Evolutionary conservation across 179 eudicot genomes (phyloP), one percentile per base, ranked within the genome.

Genomic region (Drosera spatulata): DNA sequence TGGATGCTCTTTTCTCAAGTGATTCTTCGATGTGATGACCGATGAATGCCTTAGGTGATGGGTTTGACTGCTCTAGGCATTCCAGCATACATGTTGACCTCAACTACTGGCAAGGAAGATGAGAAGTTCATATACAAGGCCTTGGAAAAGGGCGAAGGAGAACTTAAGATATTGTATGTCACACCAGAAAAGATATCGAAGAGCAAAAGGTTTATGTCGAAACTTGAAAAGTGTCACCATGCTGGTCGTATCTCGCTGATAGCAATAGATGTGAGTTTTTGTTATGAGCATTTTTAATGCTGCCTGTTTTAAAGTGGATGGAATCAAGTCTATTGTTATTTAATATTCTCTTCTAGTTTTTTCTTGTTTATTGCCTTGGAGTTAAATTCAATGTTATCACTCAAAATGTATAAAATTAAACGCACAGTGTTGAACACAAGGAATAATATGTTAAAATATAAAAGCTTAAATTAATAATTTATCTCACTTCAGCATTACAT

Each of bases 181-280:
- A 93, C 99, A 10, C 99, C 99, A 6, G 99, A 93, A 70, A 93
- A 93, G 80, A 80, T 93, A 64, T 93, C 99, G 53, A 93, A 93
- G 79, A 93, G 99, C 82, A 93, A 93, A 79, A 82, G 99, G 71
- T 93, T 93, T 73, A 85, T 93, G 94, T 93, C 99, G 58, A 93
- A 93, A 77, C 95, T 93, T 67, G 99, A 93, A 68, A 93, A 93
- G 69, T 93, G 99, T 73, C 91, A 93, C 69, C 86, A 85, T 73
- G 91, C 87, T 71, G 90, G 97, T 45, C 95, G 99, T 56, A 88
- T 93, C 49, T 81, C 97, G 10, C 75, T 93, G 62, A 89, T 93
- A 71, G 82, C 99, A 58, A 80, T 93, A 60, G 99, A 93, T 79
- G 99, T 89, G 80, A 80, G 91, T 69, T 22, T 22, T 22, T 22